Conservation (phyloP, 176 grass and related monocot genomes). For the Bonia amplexicaulis region DNA sequence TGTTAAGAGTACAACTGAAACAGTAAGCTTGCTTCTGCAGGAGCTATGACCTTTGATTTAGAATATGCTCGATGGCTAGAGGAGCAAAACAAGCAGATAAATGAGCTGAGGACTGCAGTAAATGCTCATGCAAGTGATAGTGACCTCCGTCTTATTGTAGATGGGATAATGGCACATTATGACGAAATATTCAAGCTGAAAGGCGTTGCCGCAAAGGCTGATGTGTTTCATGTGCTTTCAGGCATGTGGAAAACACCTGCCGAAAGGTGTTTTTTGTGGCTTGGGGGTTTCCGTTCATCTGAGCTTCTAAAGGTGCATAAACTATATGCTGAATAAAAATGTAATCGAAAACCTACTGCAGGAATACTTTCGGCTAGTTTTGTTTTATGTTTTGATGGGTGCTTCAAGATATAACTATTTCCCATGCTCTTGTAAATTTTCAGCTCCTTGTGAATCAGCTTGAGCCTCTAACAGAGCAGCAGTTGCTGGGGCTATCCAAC, state of each 20-base stretch:
- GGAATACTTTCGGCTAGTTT: not conserved
- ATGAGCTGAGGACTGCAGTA: constrained; percentile 84
- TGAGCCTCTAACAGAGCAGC: constrained; percentile 91
- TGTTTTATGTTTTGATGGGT: constrained; percentile 3
- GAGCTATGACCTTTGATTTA: constrained; percentile 82
- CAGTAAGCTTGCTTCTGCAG: constrained; percentile 32
- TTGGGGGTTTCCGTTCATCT: constrained; percentile 88
- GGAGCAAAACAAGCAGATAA: constrained; percentile 91
- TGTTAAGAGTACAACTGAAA: constrained; percentile 3
- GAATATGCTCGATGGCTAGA: constrained; percentile 91
- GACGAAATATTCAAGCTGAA: constrained; percentile 95
- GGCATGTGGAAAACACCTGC: constrained; percentile 99
- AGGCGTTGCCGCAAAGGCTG: constrained; percentile 67
- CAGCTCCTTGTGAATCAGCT: constrained; percentile 85
- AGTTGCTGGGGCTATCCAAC: constrained; percentile 60
- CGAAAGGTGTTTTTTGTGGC: constrained; percentile 94
- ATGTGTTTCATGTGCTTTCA: constrained; percentile 96
- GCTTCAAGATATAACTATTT: constrained; percentile 9
- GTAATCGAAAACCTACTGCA: not conserved
- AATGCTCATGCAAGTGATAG: constrained; percentile 91
- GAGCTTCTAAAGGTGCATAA: constrained; percentile 79
- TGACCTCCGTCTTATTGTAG: constrained; percentile 66
- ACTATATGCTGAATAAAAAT: constrained; percentile 15
- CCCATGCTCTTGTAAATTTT: constrained; percentile 13
- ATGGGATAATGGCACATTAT: constrained; percentile 85